These are phyloP conservation scores for Leptodermis oblonga DNA, from an alignment of 257 asterid species.

Conservation along the genomic window DNA sequence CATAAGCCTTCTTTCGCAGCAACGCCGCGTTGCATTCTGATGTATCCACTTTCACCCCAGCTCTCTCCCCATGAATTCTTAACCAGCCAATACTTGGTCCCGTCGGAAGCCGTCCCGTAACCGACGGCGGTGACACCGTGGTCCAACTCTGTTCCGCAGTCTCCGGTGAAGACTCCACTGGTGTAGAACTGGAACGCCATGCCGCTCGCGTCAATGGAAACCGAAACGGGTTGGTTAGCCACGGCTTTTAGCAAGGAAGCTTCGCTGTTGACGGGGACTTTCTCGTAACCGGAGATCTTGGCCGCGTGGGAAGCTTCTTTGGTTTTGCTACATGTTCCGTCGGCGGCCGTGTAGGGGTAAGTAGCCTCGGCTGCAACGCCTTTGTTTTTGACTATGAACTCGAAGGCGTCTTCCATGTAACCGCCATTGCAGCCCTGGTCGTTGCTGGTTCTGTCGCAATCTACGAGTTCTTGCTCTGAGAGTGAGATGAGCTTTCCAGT, in stretches of 20 bases:
- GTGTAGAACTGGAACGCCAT: slow-evolving; percentile 15
- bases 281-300: slow-evolving; percentile 15
- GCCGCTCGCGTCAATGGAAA: slow-evolving; percentile 22
- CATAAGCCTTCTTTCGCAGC: slow-evolving; percentile 23
- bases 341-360: slow-evolving; percentile 29
- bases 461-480: slow-evolving; percentile 28
- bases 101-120: slow-evolving; percentile 13
- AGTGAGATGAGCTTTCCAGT: slow-evolving; percentile 23
- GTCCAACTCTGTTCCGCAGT: slow-evolving; percentile 21
- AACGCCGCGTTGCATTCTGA: slow-evolving; percentile 18
- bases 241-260: slow-evolving; percentile 19
- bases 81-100: slow-evolving; percentile 22
- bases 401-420: slow-evolving; percentile 20
- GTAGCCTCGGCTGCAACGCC: slow-evolving; percentile 21
- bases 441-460: slow-evolving; percentile 26
- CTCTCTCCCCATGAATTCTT: slow-evolving; percentile 21
- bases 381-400: slow-evolving; percentile 23
- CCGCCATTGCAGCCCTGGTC: slow-evolving; percentile 27
- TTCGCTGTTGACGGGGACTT: slow-evolving; percentile 18
- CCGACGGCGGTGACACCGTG: slow-evolving; percentile 24
- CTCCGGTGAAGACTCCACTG: slow-evolving; percentile 21
- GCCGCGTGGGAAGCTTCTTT: slow-evolving; percentile 22
- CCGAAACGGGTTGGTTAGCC: slow-evolving; percentile 20
- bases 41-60: slow-evolving; percentile 23
- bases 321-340: slow-evolving; percentile 20